A percentile compares a stretch with the other conserved stretches of the same genome.
These are phyloP conservation scores for Eucalyptus brandiana DNA, from an alignment of 345 rosid species.

Conservation along the genomic window DNA sequence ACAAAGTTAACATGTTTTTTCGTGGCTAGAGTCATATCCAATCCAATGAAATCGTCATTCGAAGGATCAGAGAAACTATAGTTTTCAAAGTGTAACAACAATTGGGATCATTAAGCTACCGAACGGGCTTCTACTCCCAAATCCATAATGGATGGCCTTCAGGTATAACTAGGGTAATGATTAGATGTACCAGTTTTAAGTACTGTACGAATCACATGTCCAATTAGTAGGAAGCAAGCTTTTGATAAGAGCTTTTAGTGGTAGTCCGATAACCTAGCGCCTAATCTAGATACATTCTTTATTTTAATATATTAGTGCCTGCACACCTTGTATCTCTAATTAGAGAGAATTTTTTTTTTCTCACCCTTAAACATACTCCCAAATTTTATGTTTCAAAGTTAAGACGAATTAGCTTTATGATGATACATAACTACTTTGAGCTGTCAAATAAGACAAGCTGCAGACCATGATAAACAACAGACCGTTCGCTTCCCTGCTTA, in stretches of 20 bases:
- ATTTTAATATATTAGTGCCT: too few species aligned
- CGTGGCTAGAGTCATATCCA: neutral
- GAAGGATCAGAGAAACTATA: neutral
- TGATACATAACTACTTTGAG: neutral
- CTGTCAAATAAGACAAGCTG: too few species aligned
- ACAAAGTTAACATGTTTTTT: too few species aligned
- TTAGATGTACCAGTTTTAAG: accelerated
- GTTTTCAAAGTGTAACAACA: neutral
- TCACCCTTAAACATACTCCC: too few species aligned
- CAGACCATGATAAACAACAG: too few species aligned
- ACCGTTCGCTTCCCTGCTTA: too few species aligned
- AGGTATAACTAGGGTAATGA: too few species aligned
- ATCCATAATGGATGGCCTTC: neutral
- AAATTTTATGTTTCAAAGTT: too few species aligned
- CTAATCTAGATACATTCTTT: too few species aligned
- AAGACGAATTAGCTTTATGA: accelerated
- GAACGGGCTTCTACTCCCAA: too few species aligned
- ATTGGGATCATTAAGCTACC: neutral
- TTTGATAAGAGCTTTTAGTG: accelerated
- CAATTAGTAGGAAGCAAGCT: accelerated
- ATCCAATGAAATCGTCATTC: neutral
- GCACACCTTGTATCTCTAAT: too few species aligned
- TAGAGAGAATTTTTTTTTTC: too few species aligned
- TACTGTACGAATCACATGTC: accelerated
- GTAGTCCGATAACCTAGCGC: accelerated